Evolutionary conservation across 305 asterid genomes (phyloP), one percentile per base, ranked within the genome.

Genomic region (Fraxinus nigra): DNA sequence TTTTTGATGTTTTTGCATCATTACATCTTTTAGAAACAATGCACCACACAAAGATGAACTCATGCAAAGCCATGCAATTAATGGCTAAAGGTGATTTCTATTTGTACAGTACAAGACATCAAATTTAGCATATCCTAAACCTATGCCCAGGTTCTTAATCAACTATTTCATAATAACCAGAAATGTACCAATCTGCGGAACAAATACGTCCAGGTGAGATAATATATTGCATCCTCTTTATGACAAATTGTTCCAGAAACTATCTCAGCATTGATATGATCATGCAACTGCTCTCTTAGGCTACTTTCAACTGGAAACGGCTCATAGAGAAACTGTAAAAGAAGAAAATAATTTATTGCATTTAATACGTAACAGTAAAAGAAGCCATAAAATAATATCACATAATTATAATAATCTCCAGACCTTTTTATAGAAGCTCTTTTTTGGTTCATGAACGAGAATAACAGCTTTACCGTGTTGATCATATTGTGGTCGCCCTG

Each of bases 301-400:
- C 99, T 94, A 92, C 99, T 96, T 90, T 96, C 99, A 84, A 96
- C 99, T 63, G 99, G 99, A 89, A 96, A 96, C 82, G 99, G 99
- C 88, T 96, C 99, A 33, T 96, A 96, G 59, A 96, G 97, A 87
- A 96, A 96, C 99, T 96, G 94, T 82, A 82, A 78, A 80, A 76
- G 33, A 46, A 75, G 72, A 83, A 82, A 84, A 76, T 63, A 84
- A 30, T 75, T 81, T 56, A 81, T 79, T 80, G 72, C 76, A 73
- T 75, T 67, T 77, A n/a, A 81, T 76, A 84, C 5, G 59, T 75
- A 79, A 69, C 48, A 72, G 61, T 75, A 79, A 69, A 33, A 72
- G 61, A 80, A 40, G 70, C n/a, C 76, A 65, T 63, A 84, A 32
- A 75, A 61, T 35, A 78, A 78, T 32, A 59, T 26, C 38, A 83